phyloP scores from a whole-genome alignment of 257 asterid species.

The Rehmannia glutinosa region DNA sequence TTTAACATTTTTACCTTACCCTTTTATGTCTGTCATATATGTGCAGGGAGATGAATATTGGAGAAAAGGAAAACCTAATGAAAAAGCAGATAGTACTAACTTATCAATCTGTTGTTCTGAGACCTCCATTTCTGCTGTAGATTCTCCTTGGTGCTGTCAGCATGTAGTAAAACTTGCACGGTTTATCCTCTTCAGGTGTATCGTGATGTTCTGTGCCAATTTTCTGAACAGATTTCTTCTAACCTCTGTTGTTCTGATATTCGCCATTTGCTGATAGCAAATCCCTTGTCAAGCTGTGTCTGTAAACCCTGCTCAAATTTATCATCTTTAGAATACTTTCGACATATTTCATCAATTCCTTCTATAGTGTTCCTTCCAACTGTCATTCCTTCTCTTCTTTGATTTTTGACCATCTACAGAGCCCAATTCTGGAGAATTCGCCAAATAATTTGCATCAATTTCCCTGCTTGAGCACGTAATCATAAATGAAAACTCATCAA shows the following conservation, averaged over 20 bases:
- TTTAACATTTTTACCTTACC: neutral
- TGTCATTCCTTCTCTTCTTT: slow-evolving; percentile 54
- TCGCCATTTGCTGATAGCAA: slow-evolving; percentile 31
- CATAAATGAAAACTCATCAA: slow-evolving; percentile 9
- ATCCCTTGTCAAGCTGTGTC: slow-evolving; percentile 19
- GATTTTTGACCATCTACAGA: slow-evolving; percentile 28
- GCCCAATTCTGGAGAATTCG: too few relatives aligned
- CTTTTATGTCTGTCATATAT: neutral
- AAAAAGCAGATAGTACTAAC: slow-evolving; percentile 32
- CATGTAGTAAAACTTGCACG: slow-evolving; percentile 23
- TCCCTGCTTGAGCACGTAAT: slow-evolving; percentile 33
- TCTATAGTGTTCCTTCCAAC: slow-evolving; percentile 23
- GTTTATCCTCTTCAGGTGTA: slow-evolving; percentile 25
- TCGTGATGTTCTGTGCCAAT: slow-evolving; percentile 15
- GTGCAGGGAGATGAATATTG: neutral
- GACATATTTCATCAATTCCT: slow-evolving; percentile 15
- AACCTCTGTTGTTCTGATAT: slow-evolving; percentile 20
- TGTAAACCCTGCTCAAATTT: slow-evolving; percentile 26
- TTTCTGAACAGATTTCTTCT: slow-evolving; percentile 23
- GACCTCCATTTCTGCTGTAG: slow-evolving; percentile 32
- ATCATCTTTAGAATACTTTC: slow-evolving; percentile 19
- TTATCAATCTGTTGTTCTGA: slow-evolving; percentile 27
- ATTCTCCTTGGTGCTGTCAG: slow-evolving; percentile 26
- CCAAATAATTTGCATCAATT: slow-evolving; percentile 18
- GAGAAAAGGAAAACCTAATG: slow-evolving; percentile 7